Base-by-base conservation (phyloP, 306 rosid genomes). In the Astragalus glycyphyllos region DNA sequence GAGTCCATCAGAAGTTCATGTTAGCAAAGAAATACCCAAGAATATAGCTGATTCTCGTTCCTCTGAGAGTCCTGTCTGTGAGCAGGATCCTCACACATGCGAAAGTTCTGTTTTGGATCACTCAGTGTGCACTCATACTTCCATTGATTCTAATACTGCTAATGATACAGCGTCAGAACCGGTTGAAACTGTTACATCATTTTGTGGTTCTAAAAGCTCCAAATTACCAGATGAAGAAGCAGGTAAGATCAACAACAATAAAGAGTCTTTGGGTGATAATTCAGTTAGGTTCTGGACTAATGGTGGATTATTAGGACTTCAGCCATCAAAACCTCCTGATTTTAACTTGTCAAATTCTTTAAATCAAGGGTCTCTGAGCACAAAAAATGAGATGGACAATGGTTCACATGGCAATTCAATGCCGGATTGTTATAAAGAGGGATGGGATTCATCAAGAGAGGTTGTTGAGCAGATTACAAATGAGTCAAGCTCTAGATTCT, bases 251-350 rank as follows among this genome's bases (percentile, higher is more conserved):
- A 44, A 48, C 48, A 79, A 77, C 80, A 73, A 49, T 48, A 74
- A 37, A 53, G 88, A 84, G 34, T 48, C 85, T 76, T 76, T 85
- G 17, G 62, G 82, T 69, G 82, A 71, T 80, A 75, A 69, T 82
- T 73, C 97, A 44, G 81, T 84, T 58, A 81, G 79, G 48, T 83
- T 94, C 81, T 94, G 97, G 99, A 94, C 99, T 48, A 94, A 94
- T 72, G 99, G 99, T 80, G 96, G 96, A 78, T 81, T 94, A 44
- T 78, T 94, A 73, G 99, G 99, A 82, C 99, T 94, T 73, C 86
- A 89, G 81, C 99, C 99, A 65, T 89, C 97, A 65, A 94, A 94
- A 76, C 97, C 99, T 72, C 91, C 96, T 51, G 92, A 86, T 75
- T 91, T 86, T 72, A 29, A 73, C 44, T 58, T 72, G 83, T 51